A percentile compares a stretch with the other conserved stretches of the same genome.
Conservation (phyloP, 208 protist species). For the Herpetomonas samuelpessoai region DNA sequence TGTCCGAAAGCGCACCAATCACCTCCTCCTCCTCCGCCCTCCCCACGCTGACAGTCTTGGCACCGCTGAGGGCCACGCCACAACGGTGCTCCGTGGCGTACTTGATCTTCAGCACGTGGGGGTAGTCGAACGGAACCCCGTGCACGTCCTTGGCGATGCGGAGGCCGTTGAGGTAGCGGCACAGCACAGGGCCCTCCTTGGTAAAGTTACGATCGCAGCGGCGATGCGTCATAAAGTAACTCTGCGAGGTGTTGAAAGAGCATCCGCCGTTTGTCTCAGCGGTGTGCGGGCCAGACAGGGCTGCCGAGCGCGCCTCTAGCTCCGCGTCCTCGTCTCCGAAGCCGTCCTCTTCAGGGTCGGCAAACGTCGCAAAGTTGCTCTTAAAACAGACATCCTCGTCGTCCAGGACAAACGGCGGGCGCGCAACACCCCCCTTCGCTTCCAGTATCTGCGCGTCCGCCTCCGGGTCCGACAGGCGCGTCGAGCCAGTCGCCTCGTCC, state of each 20-base stretch:
- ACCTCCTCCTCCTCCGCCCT: constrained; percentile 2
- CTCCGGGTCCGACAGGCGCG: background rate
- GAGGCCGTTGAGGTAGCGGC: constrained; percentile 41
- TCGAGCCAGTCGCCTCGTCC: background rate
- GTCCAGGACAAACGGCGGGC: constrained; percentile 16
- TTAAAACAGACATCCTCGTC: constrained; percentile 75
- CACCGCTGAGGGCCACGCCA: constrained; percentile 58
- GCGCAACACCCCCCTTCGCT: background rate
- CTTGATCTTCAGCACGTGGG: constrained; percentile 46
- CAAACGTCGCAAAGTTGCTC: constrained; percentile 64
- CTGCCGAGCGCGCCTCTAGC: constrained; percentile 10
- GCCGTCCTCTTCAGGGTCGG: constrained; percentile 20
- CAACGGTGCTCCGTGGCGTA: constrained; percentile 81
- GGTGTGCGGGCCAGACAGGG: background rate
- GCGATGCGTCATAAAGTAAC: constrained; percentile 45
- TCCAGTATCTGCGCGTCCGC: background rate
- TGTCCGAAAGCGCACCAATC: constrained; percentile 39
- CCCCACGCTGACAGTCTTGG: background rate
- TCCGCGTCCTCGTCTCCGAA: constrained; percentile 27
- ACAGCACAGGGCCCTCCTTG: constrained; percentile 47
- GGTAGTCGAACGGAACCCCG: constrained; percentile 35
- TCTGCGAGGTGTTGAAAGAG: constrained; percentile 9
- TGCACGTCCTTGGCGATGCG: constrained; percentile 28
- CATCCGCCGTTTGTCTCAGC: background rate
- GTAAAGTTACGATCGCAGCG: constrained; percentile 75